Evolutionary conservation across 306 rosid genomes (phyloP).

Genomic region (Ziziphus jujuba): DNA sequence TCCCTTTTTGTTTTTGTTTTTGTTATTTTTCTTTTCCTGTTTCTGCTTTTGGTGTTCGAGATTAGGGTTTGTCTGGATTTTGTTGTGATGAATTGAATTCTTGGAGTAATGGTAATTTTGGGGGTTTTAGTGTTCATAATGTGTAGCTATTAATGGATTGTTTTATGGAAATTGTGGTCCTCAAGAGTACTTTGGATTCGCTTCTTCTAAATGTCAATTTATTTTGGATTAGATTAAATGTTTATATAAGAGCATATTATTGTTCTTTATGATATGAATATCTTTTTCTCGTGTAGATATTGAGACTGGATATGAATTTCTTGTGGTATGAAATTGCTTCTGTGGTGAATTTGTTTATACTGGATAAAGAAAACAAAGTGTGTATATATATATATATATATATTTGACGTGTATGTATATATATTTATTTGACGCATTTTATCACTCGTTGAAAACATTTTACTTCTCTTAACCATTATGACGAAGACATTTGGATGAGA

Average conservation of each 20-base stretch:
- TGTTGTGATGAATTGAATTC: slow-evolving; percentile 32
- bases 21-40: not conserved
- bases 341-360: not conserved
- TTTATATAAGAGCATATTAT: too few relatives aligned
- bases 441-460: too few relatives aligned
- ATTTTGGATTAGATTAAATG: not conserved
- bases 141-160: slow-evolving; percentile 37
- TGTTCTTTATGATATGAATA: too few relatives aligned
- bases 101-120: slow-evolving; percentile 27
- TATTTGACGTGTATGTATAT: too few relatives aligned
- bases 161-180: slow-evolving; percentile 29
- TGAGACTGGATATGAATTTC: not conserved
- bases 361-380: not conserved
- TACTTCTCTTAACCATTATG: not conserved
- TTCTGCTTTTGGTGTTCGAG: slow-evolving; percentile 10
- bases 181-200: slow-evolving; percentile 9
- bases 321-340: not conserved
- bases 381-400: too few relatives aligned
- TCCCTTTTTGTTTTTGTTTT: not conserved
- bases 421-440: too few relatives aligned
- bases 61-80: slow-evolving; percentile 35
- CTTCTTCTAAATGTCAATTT: slow-evolving; percentile 2
- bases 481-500: not conserved
- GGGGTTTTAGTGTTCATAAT: slow-evolving; percentile 21
- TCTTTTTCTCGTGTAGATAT: not conserved